Evolutionary conservation across 1,139 yeast genomes (phyloP).

Genomic region (Scheffersomyces illinoinensis): DNA sequence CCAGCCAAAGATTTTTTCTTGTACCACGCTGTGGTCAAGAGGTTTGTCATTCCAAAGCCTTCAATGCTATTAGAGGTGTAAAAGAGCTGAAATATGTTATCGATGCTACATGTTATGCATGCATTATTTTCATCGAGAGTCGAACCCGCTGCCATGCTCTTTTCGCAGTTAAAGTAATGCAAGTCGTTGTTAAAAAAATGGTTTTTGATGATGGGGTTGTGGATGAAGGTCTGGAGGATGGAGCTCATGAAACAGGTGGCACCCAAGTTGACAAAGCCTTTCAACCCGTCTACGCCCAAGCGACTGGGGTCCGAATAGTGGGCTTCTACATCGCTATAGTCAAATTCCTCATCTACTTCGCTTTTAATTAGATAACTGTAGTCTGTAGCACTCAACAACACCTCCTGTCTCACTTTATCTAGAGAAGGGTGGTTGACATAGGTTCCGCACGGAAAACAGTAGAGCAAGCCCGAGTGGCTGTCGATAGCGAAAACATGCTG

Average conservation of each 20-base stretch:
- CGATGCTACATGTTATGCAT: slow-evolving; percentile 85
- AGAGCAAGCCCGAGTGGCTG: slow-evolving; percentile 56
- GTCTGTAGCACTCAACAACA: slow-evolving; percentile 5
- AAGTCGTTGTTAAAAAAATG: slow-evolving; percentile 71
- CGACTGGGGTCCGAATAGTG: slow-evolving; percentile 49
- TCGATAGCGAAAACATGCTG: slow-evolving; percentile 79
- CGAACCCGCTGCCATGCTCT: slow-evolving; percentile 7
- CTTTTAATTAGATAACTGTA: slow-evolving; percentile 12
- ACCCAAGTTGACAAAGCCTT: slow-evolving; percentile 91
- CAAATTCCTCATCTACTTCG: slow-evolving; percentile 18
- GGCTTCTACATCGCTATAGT: slow-evolving; percentile 3
- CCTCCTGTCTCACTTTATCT: slow-evolving; percentile 50
- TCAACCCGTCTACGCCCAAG: slow-evolving; percentile 70
- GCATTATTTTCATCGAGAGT: slow-evolving; percentile 39
- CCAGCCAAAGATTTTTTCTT: slow-evolving; percentile 86
- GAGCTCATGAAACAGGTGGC: slow-evolving; percentile 97
- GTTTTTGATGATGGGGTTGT: slow-evolving; percentile 80
- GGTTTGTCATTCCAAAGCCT: slow-evolving; percentile 74
- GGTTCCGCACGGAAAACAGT: slow-evolving; percentile 77
- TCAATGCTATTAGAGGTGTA: slow-evolving; percentile 54
- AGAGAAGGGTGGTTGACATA: slow-evolving; percentile 63
- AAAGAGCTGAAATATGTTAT: slow-evolving; percentile 68
- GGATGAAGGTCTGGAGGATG: slow-evolving; percentile 79
- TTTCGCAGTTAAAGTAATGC: slow-evolving; percentile 44
- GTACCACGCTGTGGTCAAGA: slow-evolving; percentile 81